Conservation (phyloP, 805 yeast genomes). For the Wickerhamomyces rabaulensis region DNA sequence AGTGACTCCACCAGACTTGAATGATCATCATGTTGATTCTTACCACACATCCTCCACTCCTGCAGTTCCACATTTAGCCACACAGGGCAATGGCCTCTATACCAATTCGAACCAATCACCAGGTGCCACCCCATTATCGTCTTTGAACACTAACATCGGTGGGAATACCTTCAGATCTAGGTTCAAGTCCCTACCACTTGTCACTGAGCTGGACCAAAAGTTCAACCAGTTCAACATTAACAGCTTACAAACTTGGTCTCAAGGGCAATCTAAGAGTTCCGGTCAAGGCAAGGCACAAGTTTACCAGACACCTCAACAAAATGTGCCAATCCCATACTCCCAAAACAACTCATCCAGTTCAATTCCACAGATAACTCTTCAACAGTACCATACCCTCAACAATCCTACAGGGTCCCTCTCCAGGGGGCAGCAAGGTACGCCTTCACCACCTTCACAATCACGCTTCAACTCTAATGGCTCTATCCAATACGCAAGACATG, state of each 20-base stretch:
- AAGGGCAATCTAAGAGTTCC: not conserved
- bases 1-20: constrained; percentile 42
- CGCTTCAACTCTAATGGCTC: not conserved
- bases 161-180: constrained; percentile 25
- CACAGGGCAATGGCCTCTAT: constrained; percentile 1
- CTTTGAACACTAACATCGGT: constrained; percentile 17
- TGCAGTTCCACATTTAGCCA: constrained; percentile 1
- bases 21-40: constrained; percentile 14
- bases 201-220: constrained; percentile 28
- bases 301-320: constrained; percentile 1
- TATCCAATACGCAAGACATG: not conserved
- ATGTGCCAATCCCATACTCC: constrained; percentile 4
- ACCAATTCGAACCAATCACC: constrained; percentile 4
- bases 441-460: not conserved
- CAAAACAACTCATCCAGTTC: constrained; percentile 6
- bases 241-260: constrained; percentile 18
- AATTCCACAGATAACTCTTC: constrained; percentile 21
- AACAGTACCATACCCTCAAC: constrained; percentile 7
- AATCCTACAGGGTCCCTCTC: not conserved
- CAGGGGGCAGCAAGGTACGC: not conserved
- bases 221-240: constrained; percentile 23
- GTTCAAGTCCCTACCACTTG: constrained; percentile 28
- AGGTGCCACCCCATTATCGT: constrained; percentile 16
- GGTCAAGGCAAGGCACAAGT: not conserved
- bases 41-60: constrained; percentile 15